Evolutionary conservation across 305 asterid genomes (phyloP), one percentile per base, ranked within the genome.

Genomic region (Fraxinus floribunda): DNA sequence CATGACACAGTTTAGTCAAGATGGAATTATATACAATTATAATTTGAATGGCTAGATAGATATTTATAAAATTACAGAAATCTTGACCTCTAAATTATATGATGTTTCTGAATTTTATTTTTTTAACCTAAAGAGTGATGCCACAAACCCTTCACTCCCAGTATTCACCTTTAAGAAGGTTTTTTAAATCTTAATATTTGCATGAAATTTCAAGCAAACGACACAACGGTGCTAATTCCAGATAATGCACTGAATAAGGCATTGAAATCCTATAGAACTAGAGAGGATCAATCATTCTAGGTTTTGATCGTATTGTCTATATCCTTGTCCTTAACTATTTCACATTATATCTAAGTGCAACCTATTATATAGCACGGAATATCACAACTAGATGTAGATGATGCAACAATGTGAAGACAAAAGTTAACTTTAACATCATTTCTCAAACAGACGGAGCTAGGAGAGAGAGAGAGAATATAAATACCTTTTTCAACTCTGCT

Each of bases 401-500:
- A 79, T 38, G 71, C 72, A 80, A 73, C 52, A 29, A 71, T 70
- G 11, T 46, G 55, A 44, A 64, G 52, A 71, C 35, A 22, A 11
- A 44, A 49, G 44, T n/a, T 49, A 55, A 44, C 18, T 41, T 18
- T n/a, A 15, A 73, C 57, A 49, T 55, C 46, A 52, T 77, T 52
- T 76, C 46, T 49, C 49, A 64, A 72, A 49, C 52, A 39, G 57
- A 62, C 55, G 11, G 68, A 82, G 76, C 38, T 71, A 57, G 77
- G 7, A 1, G 18, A 49, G 60, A 16, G 18, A 44, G 18, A 55
- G 64, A 26, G 80, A 78, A 81, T 34, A 82, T 46, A 74, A 66
- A 79, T 85, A 95, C 97, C 98, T 87, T 90, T 82, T 84, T 89
- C 84, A 94, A 89, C 86, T 92, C 93, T 64, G 86, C 91, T 88